These are phyloP conservation scores for Gymnopus androsaceus DNA, from an alignment of 1,284 basidiomycete species.

Conservation along the genomic window DNA sequence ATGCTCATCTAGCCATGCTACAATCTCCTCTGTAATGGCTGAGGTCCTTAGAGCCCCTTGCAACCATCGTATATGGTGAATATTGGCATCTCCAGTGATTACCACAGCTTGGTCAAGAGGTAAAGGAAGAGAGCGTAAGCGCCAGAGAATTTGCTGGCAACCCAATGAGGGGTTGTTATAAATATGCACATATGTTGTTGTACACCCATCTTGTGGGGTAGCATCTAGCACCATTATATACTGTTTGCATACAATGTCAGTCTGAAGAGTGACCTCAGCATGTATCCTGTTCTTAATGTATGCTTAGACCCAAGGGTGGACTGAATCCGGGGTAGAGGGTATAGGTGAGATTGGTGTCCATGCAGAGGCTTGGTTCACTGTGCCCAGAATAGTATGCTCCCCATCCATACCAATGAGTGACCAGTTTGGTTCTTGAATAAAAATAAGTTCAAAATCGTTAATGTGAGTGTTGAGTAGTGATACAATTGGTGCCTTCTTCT, in stretches of 20 bases:
- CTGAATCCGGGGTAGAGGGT: not conserved
- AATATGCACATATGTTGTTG: conserved; percentile 8
- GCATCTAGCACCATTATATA: conserved; percentile 9
- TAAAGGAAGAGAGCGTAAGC: not conserved
- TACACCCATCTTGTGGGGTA: not conserved
- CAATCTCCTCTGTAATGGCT: not conserved
- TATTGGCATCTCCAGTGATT: not conserved
- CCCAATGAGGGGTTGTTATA: conserved; percentile 5
- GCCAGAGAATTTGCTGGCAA: not conserved
- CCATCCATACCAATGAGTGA: not conserved
- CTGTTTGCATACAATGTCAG: not conserved
- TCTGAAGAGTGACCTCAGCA: conserved; percentile 6
- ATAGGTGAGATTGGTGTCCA: conserved; percentile 6
- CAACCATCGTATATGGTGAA: not conserved
- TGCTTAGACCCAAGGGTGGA: not conserved
- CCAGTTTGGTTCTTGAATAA: conserved; percentile 11
- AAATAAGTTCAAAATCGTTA: not conserved
- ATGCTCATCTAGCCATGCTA: not conserved
- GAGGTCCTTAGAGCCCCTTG: not conserved
- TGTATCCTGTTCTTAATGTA: not conserved
- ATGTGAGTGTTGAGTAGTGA: conserved; percentile 1
- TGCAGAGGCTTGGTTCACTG: not conserved
- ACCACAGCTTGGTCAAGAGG: not conserved
- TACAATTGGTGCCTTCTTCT: conserved; percentile 1
- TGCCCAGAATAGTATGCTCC: not conserved